These are phyloP conservation scores for Pholiota microspora DNA, from an alignment of 768 basidiomycete species.

Conservation along the genomic window DNA sequence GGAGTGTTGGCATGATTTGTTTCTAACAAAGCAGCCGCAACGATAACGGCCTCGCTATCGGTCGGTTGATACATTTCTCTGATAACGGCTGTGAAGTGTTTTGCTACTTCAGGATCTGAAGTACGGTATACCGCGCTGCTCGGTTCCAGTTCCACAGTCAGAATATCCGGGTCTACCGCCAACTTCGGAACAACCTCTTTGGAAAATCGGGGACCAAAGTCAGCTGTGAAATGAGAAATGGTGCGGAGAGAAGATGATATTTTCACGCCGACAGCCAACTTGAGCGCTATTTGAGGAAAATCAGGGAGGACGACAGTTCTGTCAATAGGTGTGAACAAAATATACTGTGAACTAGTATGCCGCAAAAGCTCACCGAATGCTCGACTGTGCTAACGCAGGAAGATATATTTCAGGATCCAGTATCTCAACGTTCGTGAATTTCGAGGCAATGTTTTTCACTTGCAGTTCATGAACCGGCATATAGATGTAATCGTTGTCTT, in stretches of 20 bases:
- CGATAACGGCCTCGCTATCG: slow-evolving; percentile 42
- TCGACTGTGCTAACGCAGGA: slow-evolving; percentile 46
- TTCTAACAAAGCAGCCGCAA: slow-evolving; percentile 53
- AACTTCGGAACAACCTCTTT: slow-evolving; percentile 46
- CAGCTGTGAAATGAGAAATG: slow-evolving; percentile 57
- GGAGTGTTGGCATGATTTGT: slow-evolving; percentile 43
- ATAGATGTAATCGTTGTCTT: slow-evolving; percentile 29
- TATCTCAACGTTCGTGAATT: slow-evolving; percentile 40
- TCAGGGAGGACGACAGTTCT: slow-evolving; percentile 50
- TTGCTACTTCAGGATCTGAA: slow-evolving; percentile 42
- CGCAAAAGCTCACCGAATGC: slow-evolving; percentile 42
- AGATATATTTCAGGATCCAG: slow-evolving; percentile 40
- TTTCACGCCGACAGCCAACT: slow-evolving; percentile 53
- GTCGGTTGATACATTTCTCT: slow-evolving; percentile 39
- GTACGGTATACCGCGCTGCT: slow-evolving; percentile 45
- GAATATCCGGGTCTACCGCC: slow-evolving; percentile 37
- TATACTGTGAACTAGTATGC: slow-evolving; percentile 8
- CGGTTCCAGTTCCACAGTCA: slow-evolving; percentile 46
- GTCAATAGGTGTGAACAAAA: slow-evolving; percentile 1
- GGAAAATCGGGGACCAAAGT: slow-evolving; percentile 58
- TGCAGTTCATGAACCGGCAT: slow-evolving; percentile 59
- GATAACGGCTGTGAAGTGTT: slow-evolving; percentile 52
- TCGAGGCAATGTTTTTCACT: slow-evolving; percentile 39
- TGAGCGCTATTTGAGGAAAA: slow-evolving; percentile 43
- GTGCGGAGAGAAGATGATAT: slow-evolving; percentile 58